A percentile compares a stretch with the other conserved stretches of the same genome.
These are phyloP conservation scores for Spathaspora boniae DNA, from an alignment of 805 yeast species.

Conservation along the genomic window DNA sequence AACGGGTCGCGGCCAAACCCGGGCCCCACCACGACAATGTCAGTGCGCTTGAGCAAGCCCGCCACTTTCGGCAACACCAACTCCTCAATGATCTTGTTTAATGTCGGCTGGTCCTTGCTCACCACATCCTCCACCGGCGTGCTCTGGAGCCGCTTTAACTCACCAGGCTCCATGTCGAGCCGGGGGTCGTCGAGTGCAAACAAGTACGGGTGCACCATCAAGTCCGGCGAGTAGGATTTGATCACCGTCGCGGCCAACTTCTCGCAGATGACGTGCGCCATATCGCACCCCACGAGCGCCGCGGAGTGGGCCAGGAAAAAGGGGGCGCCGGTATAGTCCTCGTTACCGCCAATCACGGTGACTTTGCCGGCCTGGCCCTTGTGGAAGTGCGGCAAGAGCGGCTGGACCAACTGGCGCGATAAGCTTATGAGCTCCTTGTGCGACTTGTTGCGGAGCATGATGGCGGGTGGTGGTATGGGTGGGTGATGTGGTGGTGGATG, in stretches of 20 bases:
- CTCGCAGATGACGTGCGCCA: constrained; percentile 89
- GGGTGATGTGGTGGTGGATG: neutral
- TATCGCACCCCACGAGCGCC: constrained; percentile 80
- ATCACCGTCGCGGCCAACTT: constrained; percentile 72
- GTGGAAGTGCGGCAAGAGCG: constrained; percentile 64
- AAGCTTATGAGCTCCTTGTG: constrained; percentile 46
- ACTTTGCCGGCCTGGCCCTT: constrained; percentile 92
- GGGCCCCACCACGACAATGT: constrained; percentile 86
- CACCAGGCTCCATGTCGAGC: constrained; percentile 21
- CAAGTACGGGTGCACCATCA: constrained; percentile 94
- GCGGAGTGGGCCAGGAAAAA: constrained; percentile 85
- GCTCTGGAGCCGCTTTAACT: constrained; percentile 8
- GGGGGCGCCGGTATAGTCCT: constrained; percentile 97
- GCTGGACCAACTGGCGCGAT: constrained; percentile 66
- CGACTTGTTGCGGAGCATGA: constrained; percentile 23
- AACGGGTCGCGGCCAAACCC: constrained; percentile 83
- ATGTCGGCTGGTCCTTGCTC: constrained; percentile 14
- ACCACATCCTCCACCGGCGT: constrained; percentile 22
- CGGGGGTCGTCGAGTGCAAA: constrained; percentile 39
- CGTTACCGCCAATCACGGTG: constrained; percentile 89
- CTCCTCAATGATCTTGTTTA: constrained; percentile 34
- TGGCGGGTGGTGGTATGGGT: neutral
- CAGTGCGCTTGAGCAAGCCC: constrained; percentile 59
- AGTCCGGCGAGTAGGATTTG: constrained; percentile 84
- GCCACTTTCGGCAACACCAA: constrained; percentile 55